Evolutionary conservation across 352 stramenopile genomes (phyloP), one percentile per base, ranked within the genome.

Genomic region (Lagenidium sp.): DNA sequence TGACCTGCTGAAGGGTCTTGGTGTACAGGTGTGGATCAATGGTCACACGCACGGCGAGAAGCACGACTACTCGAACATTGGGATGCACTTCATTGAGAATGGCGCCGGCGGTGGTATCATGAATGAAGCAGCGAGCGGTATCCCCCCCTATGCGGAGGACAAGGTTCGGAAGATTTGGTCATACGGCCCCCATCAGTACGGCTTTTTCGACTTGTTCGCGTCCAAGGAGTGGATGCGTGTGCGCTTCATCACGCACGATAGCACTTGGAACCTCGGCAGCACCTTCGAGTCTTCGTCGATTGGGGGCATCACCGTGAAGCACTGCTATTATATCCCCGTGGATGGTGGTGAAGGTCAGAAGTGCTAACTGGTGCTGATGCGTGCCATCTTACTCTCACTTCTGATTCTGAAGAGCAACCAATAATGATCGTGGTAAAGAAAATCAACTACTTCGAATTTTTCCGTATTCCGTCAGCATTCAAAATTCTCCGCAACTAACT

Each of bases 1-100:
- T 15, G 47, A 70, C 4, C 52, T 77, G 8, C 58, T 86, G 8
- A 34, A 76, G 6, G 65, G 61, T 29, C 63, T 56, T 3, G 69
- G 63, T 21, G 47, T 85, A 19, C 70, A 88, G 49, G 49, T 85
- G 25, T 88, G 63, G 47, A 71, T 88, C 52, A 71, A 82, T 31
- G 76, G 76, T 26, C 76, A 88, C 56, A 88, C 76, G 20, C 76
- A 88, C 57, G 72, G 67, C 23, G 76, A 88, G 47, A 88, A 80
- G 47, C 76, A 88, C 57, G 76, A 88, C 37, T 77, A 44, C 6
- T 36, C 42, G 10, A 37, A 36, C 13, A 57, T 57, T 18, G 57
- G 57, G 12, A 65, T 53, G 8, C 57, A 71, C 26, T 71, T 71
- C 31, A 60, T 71, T 37, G 53, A 55, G 41, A 71, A 71, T 38